Conservation (phyloP, 352 stramenopile species). For the Globisporangium viniferum region DNA sequence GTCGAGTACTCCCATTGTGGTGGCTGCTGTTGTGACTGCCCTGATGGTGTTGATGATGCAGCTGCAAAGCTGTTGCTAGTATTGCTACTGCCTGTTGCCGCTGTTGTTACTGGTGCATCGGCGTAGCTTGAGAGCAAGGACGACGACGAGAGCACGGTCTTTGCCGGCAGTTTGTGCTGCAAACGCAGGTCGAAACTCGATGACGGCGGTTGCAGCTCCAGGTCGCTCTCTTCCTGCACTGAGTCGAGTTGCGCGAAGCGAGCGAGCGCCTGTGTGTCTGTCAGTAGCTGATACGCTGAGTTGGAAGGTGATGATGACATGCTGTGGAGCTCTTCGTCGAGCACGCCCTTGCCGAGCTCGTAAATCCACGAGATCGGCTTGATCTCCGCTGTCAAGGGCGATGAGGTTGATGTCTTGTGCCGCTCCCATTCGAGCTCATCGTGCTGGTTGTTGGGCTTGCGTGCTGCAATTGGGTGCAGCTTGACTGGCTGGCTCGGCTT, state of each 20-base stretch:
- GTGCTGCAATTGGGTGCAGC: constrained; percentile 20
- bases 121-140: not conserved
- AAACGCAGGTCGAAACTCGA: constrained; percentile 12
- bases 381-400: constrained; percentile 59
- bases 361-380: constrained; percentile 55
- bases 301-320: not conserved
- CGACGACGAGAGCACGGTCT: constrained; percentile 2
- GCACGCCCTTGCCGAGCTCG: constrained; percentile 36
- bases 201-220: constrained; percentile 18
- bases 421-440: constrained; percentile 18
- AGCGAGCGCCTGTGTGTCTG: constrained; percentile 4
- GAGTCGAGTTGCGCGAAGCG: constrained; percentile 14
- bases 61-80: not conserved
- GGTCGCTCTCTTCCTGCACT: constrained; percentile 19
- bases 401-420: not conserved
- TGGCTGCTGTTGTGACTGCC: constrained; percentile 12
- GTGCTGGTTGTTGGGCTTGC: constrained; percentile 27
- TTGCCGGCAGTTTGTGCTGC: constrained; percentile 24
- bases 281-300: not conserved
- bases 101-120: not conserved
- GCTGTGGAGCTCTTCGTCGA: constrained; percentile 23
- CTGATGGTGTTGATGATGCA: not conserved
- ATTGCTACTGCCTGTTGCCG: not conserved
- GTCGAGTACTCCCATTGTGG: constrained; percentile 49
- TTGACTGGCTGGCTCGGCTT: constrained; percentile 18